A percentile compares a stretch with the other conserved stretches of the same genome.
Evolutionary conservation across 768 basidiomycete genomes (phyloP).

Genomic region (Leccinum ochraceum): DNA sequence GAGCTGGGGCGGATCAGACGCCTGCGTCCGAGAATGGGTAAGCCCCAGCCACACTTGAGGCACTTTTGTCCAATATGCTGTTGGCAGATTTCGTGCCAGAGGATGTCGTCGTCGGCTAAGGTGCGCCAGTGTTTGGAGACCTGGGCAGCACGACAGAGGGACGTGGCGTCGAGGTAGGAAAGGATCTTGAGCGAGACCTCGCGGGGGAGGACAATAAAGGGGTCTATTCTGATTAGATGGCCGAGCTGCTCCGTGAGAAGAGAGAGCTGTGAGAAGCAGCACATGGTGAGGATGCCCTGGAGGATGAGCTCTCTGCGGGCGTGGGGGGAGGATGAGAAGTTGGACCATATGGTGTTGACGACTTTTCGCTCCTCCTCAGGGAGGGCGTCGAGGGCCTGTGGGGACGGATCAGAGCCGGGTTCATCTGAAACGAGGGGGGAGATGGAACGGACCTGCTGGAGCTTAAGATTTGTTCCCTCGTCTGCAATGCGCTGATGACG

Average conservation of each 20-base stretch:
- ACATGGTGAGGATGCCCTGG: constrained; percentile 97
- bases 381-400: constrained; percentile 86
- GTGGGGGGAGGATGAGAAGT: constrained; percentile 93
- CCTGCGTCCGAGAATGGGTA: constrained; percentile 85
- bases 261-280: constrained; percentile 97
- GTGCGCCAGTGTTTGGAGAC: constrained; percentile 82
- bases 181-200: constrained; percentile 89
- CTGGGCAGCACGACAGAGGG: constrained; percentile 91
- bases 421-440: background rate
- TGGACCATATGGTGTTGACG: constrained; percentile 93
- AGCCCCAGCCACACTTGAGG: constrained; percentile 95
- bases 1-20: constrained; percentile 46
- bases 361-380: constrained; percentile 83
- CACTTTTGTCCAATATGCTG: constrained; percentile 99
- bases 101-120: constrained; percentile 91
- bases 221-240: constrained; percentile 94
- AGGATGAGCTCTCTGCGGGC: constrained; percentile 91
- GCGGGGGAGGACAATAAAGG: constrained; percentile 85
- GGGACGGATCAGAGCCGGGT: constrained; percentile 10
- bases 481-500: no score
- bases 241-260: constrained; percentile 91
- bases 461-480: no score
- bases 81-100: constrained; percentile 96
- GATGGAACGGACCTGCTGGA: no score
- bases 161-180: constrained; percentile 87